A percentile compares a stretch with the other conserved stretches of the same genome.
Evolutionary conservation across 2,329 filamentous ascomycete species (phyloP).

Genomic region (Ascochyta lentis): DNA sequence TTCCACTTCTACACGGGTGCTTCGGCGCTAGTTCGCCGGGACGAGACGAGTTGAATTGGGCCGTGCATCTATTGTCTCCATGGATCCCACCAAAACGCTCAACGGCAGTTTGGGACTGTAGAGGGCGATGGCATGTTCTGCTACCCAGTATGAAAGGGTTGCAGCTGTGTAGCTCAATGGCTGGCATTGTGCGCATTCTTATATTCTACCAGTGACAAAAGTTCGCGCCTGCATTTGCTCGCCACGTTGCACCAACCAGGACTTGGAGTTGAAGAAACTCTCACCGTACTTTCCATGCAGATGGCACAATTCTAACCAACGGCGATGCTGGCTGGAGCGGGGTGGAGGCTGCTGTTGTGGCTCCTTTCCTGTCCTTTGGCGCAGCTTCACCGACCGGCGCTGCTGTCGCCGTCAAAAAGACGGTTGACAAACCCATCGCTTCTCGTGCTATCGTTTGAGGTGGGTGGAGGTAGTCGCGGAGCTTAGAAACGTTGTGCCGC

Average conservation of each 20-base stretch:
- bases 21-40: slow-evolving; percentile 9
- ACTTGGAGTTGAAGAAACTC: slow-evolving; percentile 1
- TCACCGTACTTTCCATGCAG: slow-evolving; percentile 10
- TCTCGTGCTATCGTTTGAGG: slow-evolving; percentile 18
- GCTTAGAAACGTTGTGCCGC: slow-evolving; percentile 13
- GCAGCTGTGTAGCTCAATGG: slow-evolving; percentile 19
- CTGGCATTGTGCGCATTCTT: slow-evolving; percentile 19
- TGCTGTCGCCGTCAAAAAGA: not conserved
- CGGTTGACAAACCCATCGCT: slow-evolving; percentile 5
- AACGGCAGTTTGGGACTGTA: slow-evolving; percentile 10
- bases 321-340: not conserved
- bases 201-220: slow-evolving; percentile 20
- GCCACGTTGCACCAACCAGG: slow-evolving; percentile 21
- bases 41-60: slow-evolving; percentile 2
- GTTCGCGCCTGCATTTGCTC: slow-evolving; percentile 17
- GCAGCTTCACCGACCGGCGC: not conserved
- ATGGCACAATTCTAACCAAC: slow-evolving; percentile 4
- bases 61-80: slow-evolving; percentile 11
- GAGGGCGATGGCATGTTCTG: slow-evolving; percentile 8
- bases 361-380: slow-evolving; percentile 3
- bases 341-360: not conserved
- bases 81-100: slow-evolving; percentile 10
- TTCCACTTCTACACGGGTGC: not conserved
- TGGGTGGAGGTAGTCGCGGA: slow-evolving; percentile 10
- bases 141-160: slow-evolving; percentile 15